phyloP scores from a whole-genome alignment of 176 grass and related monocot genomes.

The Oryza longistaminata region DNA sequence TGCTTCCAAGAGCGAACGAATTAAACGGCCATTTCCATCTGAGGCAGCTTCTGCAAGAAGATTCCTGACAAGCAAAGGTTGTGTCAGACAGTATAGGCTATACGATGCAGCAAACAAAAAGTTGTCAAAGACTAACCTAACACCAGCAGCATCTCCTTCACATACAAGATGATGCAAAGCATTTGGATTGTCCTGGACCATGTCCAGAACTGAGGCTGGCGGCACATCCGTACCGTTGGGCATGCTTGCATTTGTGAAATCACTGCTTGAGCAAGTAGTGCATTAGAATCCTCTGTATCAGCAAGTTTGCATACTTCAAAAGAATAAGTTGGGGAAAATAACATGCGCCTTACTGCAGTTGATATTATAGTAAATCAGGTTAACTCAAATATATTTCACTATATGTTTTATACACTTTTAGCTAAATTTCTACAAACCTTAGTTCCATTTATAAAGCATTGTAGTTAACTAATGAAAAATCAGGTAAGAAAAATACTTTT shows the following conservation, averaged over 20 bases:
- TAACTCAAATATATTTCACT: constrained; percentile 11
- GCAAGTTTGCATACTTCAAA: constrained; percentile 19
- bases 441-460: constrained; percentile 20
- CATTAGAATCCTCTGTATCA: constrained; percentile 31
- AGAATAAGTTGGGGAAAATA: constrained; percentile 30
- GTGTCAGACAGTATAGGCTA: constrained; percentile 23
- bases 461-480: constrained; percentile 28
- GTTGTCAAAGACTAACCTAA: constrained; percentile 53
- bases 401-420: constrained; percentile 17
- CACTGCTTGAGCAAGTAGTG: constrained; percentile 58
- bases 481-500: constrained; percentile 63
- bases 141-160: constrained; percentile 74
- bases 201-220: constrained; percentile 65
- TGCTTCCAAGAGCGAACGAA: constrained; percentile 82
- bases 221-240: constrained; percentile 59
- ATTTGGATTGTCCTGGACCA: constrained; percentile 79
- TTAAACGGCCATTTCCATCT: constrained; percentile 55
- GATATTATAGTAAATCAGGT: background rate
- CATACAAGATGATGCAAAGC: constrained; percentile 85
- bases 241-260: constrained; percentile 58
- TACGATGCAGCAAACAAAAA: constrained; percentile 16
- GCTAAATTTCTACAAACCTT: constrained; percentile 27
- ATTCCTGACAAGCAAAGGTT: constrained; percentile 54
- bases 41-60: constrained; percentile 81
- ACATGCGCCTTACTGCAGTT: constrained; percentile 12